Evolutionary conservation across 129 eudicot genomes (phyloP), one percentile per base, ranked within the genome.

Genomic region (Artemisia argyi): DNA sequence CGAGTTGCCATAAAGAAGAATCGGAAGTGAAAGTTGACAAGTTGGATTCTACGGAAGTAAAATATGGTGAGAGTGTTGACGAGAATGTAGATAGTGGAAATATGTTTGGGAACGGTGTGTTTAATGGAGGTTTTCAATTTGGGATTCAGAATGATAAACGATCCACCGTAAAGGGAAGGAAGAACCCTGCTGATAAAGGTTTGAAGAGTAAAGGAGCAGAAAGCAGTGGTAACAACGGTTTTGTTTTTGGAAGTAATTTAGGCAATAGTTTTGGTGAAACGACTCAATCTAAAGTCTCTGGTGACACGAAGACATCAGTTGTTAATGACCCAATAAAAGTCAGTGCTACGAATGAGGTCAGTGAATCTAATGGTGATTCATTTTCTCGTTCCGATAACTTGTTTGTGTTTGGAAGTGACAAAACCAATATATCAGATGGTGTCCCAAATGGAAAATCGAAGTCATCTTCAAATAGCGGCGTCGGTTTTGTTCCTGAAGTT

Each of bases 301-400:
- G 79, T 52, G 87, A 84, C 67, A 50, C 86, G 80, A 82, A 84
- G 86, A 58, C 70, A 52, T 76, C 88, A 75, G 82, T 72, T 17
- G 77, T 84, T 46, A 69, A 72, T 67, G 81, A 74, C 63, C 75
- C 78, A 54, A 58, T 50, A 60, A 72, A 68, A 51, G 75, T 20
- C 53, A 19, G 12, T 82, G 61, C 19, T 72, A 66, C 24, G 14
- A 68, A 82, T 17, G 75, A 69, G 42, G 15, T 30, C 54, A 69
- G 63, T 65, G 73, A 19, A 39, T 57, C 51, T 68, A 39, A 18
- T 17, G 44, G 61, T 12, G 71, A 72, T 63, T 71, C 75, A 15
- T 57, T 49, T 76, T 61, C 46, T 35, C 53, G 48, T 65, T 39
- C 55, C 64, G 44, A 11, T 19, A 69, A 66, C 58, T 24, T 49